Percentiles rank a stretch among this genome's conserved stretches.
These are phyloP conservation scores for Kodamaea sp. DNA, from an alignment of 1,139 yeast genomes.

Conservation along the genomic window DNA sequence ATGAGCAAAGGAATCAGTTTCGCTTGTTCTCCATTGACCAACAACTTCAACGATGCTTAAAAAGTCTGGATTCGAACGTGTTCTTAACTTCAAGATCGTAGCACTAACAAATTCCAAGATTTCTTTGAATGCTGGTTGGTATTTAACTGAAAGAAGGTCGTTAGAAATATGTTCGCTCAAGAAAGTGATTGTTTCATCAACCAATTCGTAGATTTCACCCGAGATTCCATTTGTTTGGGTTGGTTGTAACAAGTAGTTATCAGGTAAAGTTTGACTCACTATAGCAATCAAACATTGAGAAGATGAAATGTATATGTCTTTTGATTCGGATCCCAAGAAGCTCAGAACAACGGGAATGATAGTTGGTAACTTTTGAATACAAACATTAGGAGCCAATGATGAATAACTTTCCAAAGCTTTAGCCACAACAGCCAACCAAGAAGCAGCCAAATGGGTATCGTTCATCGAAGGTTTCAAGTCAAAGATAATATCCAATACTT, in stretches of 20 bases:
- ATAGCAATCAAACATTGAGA: constrained; percentile 85
- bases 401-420: constrained; percentile 76
- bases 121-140: constrained; percentile 72
- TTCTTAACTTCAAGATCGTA: constrained; percentile 59
- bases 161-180: constrained; percentile 51
- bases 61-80: constrained; percentile 71
- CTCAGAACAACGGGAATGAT: constrained; percentile 55
- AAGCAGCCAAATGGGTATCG: constrained; percentile 82
- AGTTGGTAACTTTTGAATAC: constrained; percentile 54
- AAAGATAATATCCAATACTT: constrained; percentile 66
- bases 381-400: constrained; percentile 51
- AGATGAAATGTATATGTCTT: constrained; percentile 70
- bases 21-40: constrained; percentile 84
- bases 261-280: constrained; percentile 62
- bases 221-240: constrained; percentile 37
- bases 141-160: constrained; percentile 68
- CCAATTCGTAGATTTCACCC: constrained; percentile 46
- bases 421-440: constrained; percentile 94
- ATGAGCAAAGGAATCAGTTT: constrained; percentile 64
- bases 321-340: constrained; percentile 64
- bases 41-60: constrained; percentile 63
- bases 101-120: constrained; percentile 69
- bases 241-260: constrained; percentile 51
- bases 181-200: constrained; percentile 50
- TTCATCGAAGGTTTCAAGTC: constrained; percentile 77